Conservation (phyloP, 345 rosid genomes). For the Bretschneidera sinensis region DNA sequence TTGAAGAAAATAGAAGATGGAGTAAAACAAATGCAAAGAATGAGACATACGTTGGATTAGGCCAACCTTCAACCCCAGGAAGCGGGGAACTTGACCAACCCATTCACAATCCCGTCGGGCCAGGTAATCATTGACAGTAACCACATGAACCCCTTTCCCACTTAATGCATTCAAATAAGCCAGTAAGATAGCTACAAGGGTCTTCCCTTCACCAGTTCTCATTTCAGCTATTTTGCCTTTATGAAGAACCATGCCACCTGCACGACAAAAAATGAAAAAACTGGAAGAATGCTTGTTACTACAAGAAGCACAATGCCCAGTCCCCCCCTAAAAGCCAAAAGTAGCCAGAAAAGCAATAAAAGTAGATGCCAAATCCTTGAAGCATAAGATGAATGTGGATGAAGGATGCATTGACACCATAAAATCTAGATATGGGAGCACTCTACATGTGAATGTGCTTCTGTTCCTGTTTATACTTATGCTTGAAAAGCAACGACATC, state of each 20-base stretch:
- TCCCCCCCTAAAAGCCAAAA: too few species aligned
- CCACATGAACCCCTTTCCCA: conserved; percentile 95
- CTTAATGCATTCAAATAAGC: conserved; percentile 92
- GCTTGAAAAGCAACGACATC: too few species aligned
- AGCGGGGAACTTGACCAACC: conserved; percentile 99
- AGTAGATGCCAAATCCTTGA: too few species aligned
- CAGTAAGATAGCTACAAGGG: conserved; percentile 92
- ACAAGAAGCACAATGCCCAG: too few species aligned
- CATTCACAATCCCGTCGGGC: conserved; percentile 98
- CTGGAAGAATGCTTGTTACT: not conserved
- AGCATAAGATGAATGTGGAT: not conserved
- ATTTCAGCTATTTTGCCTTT: conserved; percentile 97
- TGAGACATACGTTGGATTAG: conserved; percentile 88
- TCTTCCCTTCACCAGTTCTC: conserved; percentile 99
- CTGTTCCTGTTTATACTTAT: too few species aligned
- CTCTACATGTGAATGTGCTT: too few species aligned
- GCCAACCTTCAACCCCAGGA: conserved; percentile 99
- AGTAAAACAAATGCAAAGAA: conserved; percentile 22
- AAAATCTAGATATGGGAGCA: too few species aligned
- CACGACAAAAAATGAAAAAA: conserved; percentile 7
- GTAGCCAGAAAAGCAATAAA: too few species aligned
- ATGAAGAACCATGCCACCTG: conserved; percentile 97
- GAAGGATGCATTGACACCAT: too few species aligned
- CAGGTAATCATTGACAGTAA: conserved; percentile 93
- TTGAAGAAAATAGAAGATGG: not conserved